Base-by-base conservation (phyloP, 495 filamentous ascomycete genomes). In the Hypoxylon intermedium region DNA sequence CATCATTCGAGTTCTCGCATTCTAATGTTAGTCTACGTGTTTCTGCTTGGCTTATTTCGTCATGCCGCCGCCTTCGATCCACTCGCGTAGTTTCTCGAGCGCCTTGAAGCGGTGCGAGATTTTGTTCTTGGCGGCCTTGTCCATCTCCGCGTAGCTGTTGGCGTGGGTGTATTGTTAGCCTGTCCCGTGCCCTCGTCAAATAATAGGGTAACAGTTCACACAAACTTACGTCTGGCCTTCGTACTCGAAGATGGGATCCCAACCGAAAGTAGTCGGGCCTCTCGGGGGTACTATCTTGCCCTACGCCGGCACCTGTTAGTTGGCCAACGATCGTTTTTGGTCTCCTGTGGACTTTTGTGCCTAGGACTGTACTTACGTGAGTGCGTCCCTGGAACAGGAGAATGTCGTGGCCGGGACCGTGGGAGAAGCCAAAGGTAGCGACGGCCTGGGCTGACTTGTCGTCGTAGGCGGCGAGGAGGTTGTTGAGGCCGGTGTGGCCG, bases 161-260 rank as follows among this genome's bases (percentile, higher is more conserved):
- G 7, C n/a, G 38, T 7, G 13, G 5, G 6, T 30, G 11, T 38
- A 6, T 15, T 38, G 52, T 64, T 45, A 63, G 60, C 12, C n/a
- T 15, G 9, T 34, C 5, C n/a, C 12, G 7, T 11, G 12, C 12
- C 6, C 12, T 34, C 31, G 9, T 9, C 26, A 28, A 28, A 34
- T 5, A 24, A 9, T 3, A 31, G n/a, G 47, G 31, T n/a, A n/a
- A n/a, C n/a, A n/a, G n/a, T n/a, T n/a, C n/a, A n/a, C n/a, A n/a
- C 15, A 50, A 18, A 76, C 83, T 74, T 74, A 98, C 75, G 94
- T 98, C 75, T 91, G 76, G 42, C 93, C 93, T 61, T 93, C 84
- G 65, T 94, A 93, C 75, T 99, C 94, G 65, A 99, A 99, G 43
- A 96, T 89, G 0, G 95, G 85, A 71, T 99, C 94, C 94, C 95